Conservation (phyloP, 192 early-diverging fungal species). For the Coemansia sp. region DNA sequence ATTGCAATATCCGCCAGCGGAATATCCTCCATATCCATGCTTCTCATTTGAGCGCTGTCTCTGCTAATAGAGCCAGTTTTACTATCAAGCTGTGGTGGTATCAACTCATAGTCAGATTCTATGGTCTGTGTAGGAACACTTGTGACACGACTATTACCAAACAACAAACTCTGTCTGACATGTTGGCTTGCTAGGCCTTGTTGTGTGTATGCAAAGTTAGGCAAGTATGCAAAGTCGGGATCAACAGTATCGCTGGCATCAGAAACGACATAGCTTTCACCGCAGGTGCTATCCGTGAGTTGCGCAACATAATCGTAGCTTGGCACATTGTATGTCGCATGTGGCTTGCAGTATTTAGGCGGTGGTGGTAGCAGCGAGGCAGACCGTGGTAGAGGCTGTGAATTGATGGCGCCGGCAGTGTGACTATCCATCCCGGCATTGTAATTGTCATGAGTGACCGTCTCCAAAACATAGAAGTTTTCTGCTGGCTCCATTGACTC, state of each 20-base stretch:
- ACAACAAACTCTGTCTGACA: conserved; percentile 23
- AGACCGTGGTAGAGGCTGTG: neutral
- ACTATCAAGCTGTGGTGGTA: conserved; percentile 1
- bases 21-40: conserved; percentile 13
- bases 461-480: neutral
- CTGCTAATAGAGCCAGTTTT: neutral
- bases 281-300: conserved; percentile 11
- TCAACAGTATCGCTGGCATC: conserved; percentile 34
- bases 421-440: conserved; percentile 4
- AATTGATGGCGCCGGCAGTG: neutral
- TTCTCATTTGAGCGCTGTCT: conserved; percentile 2
- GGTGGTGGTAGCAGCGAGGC: neutral
- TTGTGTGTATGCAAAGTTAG: conserved; percentile 9
- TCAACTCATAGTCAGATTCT: neutral
- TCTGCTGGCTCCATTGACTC: neutral
- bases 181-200: conserved; percentile 1
- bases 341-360: conserved; percentile 1
- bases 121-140: neutral
- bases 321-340: neutral
- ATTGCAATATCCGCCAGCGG: conserved; percentile 27
- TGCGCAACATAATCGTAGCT: conserved; percentile 15
- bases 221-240: conserved; percentile 15
- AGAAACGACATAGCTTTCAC: conserved; percentile 18
- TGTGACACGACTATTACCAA: conserved; percentile 20
- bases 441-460: neutral